Evolutionary conservation across 805 yeast genomes (phyloP), one percentile per base, ranked within the genome.

Genomic region (Teunomyces kruisii): DNA sequence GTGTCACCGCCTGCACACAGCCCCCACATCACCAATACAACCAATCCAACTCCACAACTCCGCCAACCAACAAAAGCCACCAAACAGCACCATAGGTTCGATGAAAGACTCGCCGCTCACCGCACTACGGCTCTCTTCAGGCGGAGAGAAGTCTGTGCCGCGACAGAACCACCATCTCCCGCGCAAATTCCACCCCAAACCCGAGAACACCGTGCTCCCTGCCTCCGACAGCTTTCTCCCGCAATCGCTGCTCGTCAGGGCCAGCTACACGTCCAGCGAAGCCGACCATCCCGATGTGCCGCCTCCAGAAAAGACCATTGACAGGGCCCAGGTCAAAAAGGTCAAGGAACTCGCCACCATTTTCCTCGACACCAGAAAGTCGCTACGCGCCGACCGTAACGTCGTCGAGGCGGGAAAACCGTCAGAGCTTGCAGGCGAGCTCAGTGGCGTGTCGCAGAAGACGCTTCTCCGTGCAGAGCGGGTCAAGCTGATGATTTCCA

Each of bases 401-500:
- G 62, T 76, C 6, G 49, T 64, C 4, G 75, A 75, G 40, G 57
- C 68, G 16, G 43, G 47, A 28, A 57, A 45, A 44, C 28, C 26
- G 28, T n/a, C 28, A 10, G 38, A 35, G 38, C 38, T 35, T 35
- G 38, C 38, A 14, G 38, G 38, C 38, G 38, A 35, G 38, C 52
- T 31, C 27, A 41, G 38, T n/a, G 43, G 35, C 8, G 54, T 67
- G 0, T 64, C 79, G 3, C 63, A 65, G 19, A 55, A 67, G 4
- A 68, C 80, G 0, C 51, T 70, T 9, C 61, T 67, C 17, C 55
- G 84, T 41, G 81, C 80, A 0, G 81, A 77, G 41, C 69, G 70
- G 45, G 81, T 79, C 13, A 72, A 74, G 45, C 56, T 70, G 9
- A 66, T 74, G 54, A 48, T 83, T 8, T 78, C 75, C 24, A 64